Evolutionary conservation across 108 stramenopile species (phyloP).

Genomic region (Chaetoceros muelleri): DNA sequence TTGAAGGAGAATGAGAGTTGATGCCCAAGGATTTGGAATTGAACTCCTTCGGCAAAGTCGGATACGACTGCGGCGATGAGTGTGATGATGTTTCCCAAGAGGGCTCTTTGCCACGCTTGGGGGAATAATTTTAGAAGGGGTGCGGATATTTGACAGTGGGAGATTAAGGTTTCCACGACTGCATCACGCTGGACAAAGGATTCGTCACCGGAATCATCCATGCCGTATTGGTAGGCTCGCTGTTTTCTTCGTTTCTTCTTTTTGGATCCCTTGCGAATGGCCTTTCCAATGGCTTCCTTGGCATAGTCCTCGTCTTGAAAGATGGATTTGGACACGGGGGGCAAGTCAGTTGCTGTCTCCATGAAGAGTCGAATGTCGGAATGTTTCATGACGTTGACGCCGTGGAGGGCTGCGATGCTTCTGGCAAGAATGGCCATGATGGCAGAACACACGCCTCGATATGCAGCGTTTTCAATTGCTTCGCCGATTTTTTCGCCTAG

Average conservation of each 20-base stretch:
- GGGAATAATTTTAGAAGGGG: conserved; percentile 81
- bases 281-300: conserved; percentile 41
- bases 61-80: conserved; percentile 66
- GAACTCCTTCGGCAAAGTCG: conserved; percentile 74
- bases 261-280: conserved; percentile 40
- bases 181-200: conserved; percentile 76
- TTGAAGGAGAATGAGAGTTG: conserved; percentile 67
- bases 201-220: conserved; percentile 16
- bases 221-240: neutral
- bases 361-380: conserved; percentile 71
- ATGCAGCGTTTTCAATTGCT: conserved; percentile 65
- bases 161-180: conserved; percentile 74
- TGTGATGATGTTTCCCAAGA: conserved; percentile 78
- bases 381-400: conserved; percentile 72
- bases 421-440: conserved; percentile 71
- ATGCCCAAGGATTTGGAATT: conserved; percentile 78
- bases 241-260: conserved; percentile 24
- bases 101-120: conserved; percentile 76
- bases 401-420: conserved; percentile 62
- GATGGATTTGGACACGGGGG: conserved; percentile 39
- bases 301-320: conserved; percentile 46
- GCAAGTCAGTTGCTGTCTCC: conserved; percentile 66
- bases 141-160: conserved; percentile 81
- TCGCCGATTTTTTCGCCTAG: conserved; percentile 83
- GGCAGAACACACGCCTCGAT: conserved; percentile 63